Evolutionary conservation across 352 stramenopile genomes (phyloP).

Genomic region (Phytophthora macrochlamydospora): DNA sequence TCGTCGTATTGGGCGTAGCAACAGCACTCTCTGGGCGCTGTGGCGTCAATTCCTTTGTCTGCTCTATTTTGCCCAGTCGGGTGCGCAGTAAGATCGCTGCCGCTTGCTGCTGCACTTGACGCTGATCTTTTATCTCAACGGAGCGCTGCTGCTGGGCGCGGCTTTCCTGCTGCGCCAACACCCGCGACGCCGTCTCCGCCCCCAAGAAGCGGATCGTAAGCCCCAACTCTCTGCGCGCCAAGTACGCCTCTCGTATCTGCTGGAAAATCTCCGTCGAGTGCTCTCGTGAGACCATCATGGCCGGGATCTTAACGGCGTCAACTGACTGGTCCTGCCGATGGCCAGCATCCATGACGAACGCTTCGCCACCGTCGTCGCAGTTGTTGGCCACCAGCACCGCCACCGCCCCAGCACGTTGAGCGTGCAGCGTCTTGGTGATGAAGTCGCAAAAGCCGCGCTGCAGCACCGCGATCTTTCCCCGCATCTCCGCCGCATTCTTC

Average conservation of each 20-base stretch:
- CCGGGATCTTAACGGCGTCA: constrained; percentile 50
- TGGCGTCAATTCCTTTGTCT: constrained; percentile 1
- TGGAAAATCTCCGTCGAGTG: constrained; percentile 58
- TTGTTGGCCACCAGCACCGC: constrained; percentile 73
- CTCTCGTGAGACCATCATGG: constrained; percentile 60
- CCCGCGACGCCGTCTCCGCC: constrained; percentile 49
- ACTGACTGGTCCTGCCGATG: constrained; percentile 27
- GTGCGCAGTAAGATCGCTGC: constrained; percentile 57
- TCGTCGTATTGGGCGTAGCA: constrained; percentile 20
- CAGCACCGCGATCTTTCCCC: constrained; percentile 67
- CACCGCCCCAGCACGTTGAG: constrained; percentile 68
- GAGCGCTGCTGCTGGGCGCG: constrained; percentile 28
- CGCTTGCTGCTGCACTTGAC: constrained; percentile 53
- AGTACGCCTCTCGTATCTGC: constrained; percentile 48
- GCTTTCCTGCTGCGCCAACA: constrained; percentile 57
- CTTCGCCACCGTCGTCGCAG: constrained; percentile 29
- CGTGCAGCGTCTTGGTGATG: constrained; percentile 73
- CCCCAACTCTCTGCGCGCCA: constrained; percentile 45
- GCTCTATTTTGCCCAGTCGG: constrained; percentile 37
- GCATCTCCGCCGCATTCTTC: constrained; percentile 48
- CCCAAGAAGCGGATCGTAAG: constrained; percentile 68
- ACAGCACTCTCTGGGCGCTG: constrained; percentile 10
- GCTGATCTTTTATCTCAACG: constrained; percentile 33
- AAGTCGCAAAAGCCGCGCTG: constrained; percentile 80
- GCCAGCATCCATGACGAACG: constrained; percentile 79